Evolutionary conservation across 495 filamentous ascomycete species (phyloP).

Genomic region (Penicillium daleae): DNA sequence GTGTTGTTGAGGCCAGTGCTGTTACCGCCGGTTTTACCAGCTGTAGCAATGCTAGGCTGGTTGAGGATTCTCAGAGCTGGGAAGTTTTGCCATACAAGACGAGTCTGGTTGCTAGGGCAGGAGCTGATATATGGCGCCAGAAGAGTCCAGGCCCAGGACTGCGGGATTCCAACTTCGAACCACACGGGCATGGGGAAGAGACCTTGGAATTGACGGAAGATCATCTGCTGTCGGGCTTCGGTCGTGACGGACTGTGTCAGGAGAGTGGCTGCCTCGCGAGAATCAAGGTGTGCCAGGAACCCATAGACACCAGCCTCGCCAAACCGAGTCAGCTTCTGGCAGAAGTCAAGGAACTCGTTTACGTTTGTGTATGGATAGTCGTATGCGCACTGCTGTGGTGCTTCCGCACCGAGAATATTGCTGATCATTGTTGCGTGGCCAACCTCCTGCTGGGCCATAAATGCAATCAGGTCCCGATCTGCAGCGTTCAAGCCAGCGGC

Average conservation of each 20-base stretch:
- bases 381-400: constrained; percentile 78
- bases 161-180: constrained; percentile 81
- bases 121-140: constrained; percentile 82
- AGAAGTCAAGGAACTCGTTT: constrained; percentile 81
- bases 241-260: constrained; percentile 77
- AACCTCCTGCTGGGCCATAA: constrained; percentile 85
- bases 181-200: constrained; percentile 85
- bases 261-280: constrained; percentile 71
- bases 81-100: constrained; percentile 88
- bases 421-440: constrained; percentile 79
- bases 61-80: constrained; percentile 74
- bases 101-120: constrained; percentile 75
- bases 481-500: constrained; percentile 67
- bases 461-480: constrained; percentile 73
- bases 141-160: constrained; percentile 86
- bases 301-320: constrained; percentile 85
- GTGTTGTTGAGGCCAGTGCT: constrained; percentile 52
- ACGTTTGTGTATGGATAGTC: constrained; percentile 82
- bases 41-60: constrained; percentile 70
- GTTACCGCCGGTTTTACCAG: constrained; percentile 55
- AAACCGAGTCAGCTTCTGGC: constrained; percentile 81
- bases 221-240: constrained; percentile 87
- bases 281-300: constrained; percentile 80
- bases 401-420: constrained; percentile 74
- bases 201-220: constrained; percentile 84